These are phyloP conservation scores for Kwoniella sp. DNA, from an alignment of 768 basidiomycete species.

Conservation along the genomic window DNA sequence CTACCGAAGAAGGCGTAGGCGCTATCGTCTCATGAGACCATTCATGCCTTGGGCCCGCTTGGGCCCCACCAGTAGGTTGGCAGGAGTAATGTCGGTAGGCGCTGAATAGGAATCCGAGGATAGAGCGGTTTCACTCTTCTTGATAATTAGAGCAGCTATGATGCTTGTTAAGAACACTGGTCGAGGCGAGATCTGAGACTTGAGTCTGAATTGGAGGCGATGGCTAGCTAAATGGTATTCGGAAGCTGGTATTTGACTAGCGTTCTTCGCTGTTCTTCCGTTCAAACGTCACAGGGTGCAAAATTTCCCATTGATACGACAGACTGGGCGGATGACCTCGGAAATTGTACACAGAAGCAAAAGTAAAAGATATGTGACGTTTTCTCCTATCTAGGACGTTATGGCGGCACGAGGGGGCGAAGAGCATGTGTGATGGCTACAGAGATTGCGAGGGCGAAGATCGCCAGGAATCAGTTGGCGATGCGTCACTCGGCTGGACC, in stretches of 20 bases:
- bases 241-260: too few relatives aligned
- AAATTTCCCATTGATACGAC: too few relatives aligned
- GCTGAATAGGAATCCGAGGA: not conserved
- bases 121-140: not conserved
- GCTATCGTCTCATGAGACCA: not conserved
- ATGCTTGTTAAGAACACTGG: not conserved
- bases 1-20: not conserved
- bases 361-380: not conserved
- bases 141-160: not conserved
- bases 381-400: not conserved
- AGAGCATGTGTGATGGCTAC: too few relatives aligned
- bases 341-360: not conserved
- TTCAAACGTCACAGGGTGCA: too few relatives aligned
- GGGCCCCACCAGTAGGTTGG: not conserved
- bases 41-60: not conserved
- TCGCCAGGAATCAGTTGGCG: too few relatives aligned
- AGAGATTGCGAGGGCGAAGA: too few relatives aligned
- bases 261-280: too few relatives aligned
- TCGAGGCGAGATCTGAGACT: not conserved
- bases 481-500: too few relatives aligned
- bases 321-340: not conserved
- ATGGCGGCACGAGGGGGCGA: too few relatives aligned
- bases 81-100: not conserved
- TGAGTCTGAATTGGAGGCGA: too few relatives aligned
- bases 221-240: too few relatives aligned